A percentile compares a stretch with the other conserved stretches of the same genome.
phyloP scores from a whole-genome alignment of 371 early-diverging fungal genomes.

The Capniomyces stellatus region DNA sequence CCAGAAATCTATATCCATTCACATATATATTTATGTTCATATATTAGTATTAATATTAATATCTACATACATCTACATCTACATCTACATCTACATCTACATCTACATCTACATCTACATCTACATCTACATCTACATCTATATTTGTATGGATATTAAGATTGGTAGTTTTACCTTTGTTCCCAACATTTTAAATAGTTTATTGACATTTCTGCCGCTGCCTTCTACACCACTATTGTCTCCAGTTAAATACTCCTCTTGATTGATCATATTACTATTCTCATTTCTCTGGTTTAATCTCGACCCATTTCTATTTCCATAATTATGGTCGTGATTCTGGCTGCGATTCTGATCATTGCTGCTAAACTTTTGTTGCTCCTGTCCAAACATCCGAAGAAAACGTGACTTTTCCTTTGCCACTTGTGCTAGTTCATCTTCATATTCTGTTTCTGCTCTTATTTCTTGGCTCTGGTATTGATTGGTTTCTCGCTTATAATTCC shows the following conservation, averaged over 20 bases:
- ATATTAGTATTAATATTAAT: not conserved
- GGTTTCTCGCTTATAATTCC: slow-evolving; percentile 9
- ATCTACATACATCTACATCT: slow-evolving; percentile 1
- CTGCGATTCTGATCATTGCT: not conserved
- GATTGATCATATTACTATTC: not conserved
- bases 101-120: not conserved
- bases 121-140: not conserved
- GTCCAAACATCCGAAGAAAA: slow-evolving; percentile 18
- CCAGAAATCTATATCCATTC: not conserved
- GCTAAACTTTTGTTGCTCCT: not conserved
- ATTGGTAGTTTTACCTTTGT: slow-evolving; percentile 8
- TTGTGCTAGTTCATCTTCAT: slow-evolving; percentile 7
- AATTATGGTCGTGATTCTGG: not conserved
- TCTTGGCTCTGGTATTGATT: slow-evolving; percentile 17
- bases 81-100: not conserved
- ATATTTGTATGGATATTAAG: not conserved
- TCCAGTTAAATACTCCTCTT: not conserved
- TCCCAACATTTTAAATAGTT: slow-evolving; percentile 20
- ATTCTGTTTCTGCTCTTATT: slow-evolving; percentile 21
- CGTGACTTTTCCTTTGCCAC: slow-evolving; percentile 12
- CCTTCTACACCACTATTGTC: not conserved
- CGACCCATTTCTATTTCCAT: not conserved
- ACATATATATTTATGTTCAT: not conserved
- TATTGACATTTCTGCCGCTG: slow-evolving; percentile 11
- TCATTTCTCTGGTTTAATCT: not conserved